Base-by-base conservation (phyloP, 768 basidiomycete genomes). In the Suillus americanus region DNA sequence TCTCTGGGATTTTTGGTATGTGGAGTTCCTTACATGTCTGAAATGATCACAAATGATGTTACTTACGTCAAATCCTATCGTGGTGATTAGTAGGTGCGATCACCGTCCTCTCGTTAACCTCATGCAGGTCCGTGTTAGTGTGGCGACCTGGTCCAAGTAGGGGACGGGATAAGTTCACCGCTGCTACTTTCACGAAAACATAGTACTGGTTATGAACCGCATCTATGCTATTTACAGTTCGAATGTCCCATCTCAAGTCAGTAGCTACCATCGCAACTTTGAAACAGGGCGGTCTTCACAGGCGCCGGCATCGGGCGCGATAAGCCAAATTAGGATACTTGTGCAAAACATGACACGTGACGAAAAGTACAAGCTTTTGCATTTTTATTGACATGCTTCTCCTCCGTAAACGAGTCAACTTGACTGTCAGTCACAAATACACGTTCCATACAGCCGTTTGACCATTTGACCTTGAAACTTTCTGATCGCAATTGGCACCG, bases 31-130 rank as follows among this genome's bases (percentile, higher is more conserved):
- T 50, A n/a, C n/a, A 46, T 43, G 25, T 30, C 23, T 5, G 5
- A 10, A 46, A 9, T 48, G 13, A 25, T 51, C 7, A 7, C 28
- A 20, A 33, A 53, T 53, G 18, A 33, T 53, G 20, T n/a, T 54
- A 54, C 53, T 54, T 54, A 54, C 53, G 53, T 54, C 53, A 54
- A 54, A n/a, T 54, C 18, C 53, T 20, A 54, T 35, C 20, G 4
- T 53, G 50, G 48, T 25, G 5, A 25, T 33, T 50, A 14, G 3
- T 20, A 18, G 51, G 30, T 54, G 53, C 53, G 53, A 54, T 54
- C 53, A 54, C 35, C 53, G 53, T 54, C 33, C 16, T 53, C 53
- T 53, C 51, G 51, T 53, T 28, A 30, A 53, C 48, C 7, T 50
- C 28, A 16, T 51, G 50, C 50, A 33, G 30, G 53, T 20, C 30